Conservation (phyloP, 169 alveolate species). For the Theileria luwenshuni region DNA sequence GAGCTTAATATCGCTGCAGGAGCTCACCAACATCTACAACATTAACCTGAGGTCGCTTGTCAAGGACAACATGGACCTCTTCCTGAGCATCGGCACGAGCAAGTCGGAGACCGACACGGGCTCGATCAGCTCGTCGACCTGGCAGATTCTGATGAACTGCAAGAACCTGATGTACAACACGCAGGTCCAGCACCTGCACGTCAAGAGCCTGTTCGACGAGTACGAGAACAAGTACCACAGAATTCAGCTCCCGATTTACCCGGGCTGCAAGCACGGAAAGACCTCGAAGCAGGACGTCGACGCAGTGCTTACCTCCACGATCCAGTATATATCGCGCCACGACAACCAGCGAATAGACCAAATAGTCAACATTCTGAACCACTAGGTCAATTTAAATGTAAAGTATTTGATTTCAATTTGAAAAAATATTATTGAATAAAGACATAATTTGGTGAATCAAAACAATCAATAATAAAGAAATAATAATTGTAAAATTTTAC, state of each 20-base stretch:
- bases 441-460: too few species aligned
- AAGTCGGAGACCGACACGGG: conserved; percentile 16
- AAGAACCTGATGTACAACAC: conserved; percentile 20
- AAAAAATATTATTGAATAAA: too few species aligned
- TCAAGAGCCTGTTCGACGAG: conserved; percentile 51
- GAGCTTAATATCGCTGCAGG: conserved; percentile 79
- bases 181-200: conserved; percentile 52
- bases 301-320: conserved; percentile 34
- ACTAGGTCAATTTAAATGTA: too few species aligned
- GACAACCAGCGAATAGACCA: conserved; percentile 29
- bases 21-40: conserved; percentile 50
- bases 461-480: too few species aligned
- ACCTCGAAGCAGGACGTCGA: conserved; percentile 55
- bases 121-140: conserved; percentile 24
- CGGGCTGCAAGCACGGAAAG: conserved; percentile 58
- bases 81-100: conserved; percentile 50
- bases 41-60: conserved; percentile 36
- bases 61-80: conserved; percentile 57
- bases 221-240: conserved; percentile 51
- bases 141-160: conserved; percentile 54
- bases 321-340: conserved; percentile 5
- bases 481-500: too few species aligned
- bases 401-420: too few species aligned
- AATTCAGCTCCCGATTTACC: conserved; percentile 37
- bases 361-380: conserved; percentile 17